phyloP scores from a whole-genome alignment of 73 alveolate species.

The Paramecium tetraurelia region DNA sequence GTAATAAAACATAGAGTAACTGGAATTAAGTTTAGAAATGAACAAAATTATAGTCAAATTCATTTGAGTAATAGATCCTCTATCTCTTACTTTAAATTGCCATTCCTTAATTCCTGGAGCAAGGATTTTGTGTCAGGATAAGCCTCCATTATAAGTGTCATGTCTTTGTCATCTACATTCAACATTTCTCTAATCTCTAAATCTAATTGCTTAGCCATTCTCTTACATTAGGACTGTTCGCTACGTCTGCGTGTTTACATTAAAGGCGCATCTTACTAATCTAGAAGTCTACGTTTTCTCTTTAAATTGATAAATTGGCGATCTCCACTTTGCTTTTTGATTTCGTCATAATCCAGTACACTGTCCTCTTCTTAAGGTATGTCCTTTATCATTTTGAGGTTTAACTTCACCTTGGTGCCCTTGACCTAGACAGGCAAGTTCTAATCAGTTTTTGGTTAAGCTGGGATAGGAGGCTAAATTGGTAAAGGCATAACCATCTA shows the following conservation, averaged over 20 bases:
- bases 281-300: conserved; percentile 1
- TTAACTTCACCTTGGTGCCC: background rate
- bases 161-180: background rate
- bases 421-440: background rate
- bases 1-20: background rate
- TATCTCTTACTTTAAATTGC: background rate
- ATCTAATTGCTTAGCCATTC: background rate
- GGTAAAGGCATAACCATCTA: background rate
- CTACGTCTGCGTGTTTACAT: conserved; percentile 9
- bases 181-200: background rate
- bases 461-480: background rate
- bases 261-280: background rate
- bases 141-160: background rate
- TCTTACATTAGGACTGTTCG: background rate
- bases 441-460: background rate
- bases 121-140: background rate
- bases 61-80: background rate
- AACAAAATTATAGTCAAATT: conserved; percentile 20
- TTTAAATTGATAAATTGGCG: background rate
- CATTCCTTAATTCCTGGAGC: background rate
- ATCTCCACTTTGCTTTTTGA: conserved; percentile 22
- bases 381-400: background rate
- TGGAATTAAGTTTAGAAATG: background rate
- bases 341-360: conserved; percentile 35
- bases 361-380: conserved; percentile 21